Evolutionary conservation across 345 rosid genomes (phyloP), one percentile per base, ranked within the genome.

Genomic region (Dimocarpus longan): DNA sequence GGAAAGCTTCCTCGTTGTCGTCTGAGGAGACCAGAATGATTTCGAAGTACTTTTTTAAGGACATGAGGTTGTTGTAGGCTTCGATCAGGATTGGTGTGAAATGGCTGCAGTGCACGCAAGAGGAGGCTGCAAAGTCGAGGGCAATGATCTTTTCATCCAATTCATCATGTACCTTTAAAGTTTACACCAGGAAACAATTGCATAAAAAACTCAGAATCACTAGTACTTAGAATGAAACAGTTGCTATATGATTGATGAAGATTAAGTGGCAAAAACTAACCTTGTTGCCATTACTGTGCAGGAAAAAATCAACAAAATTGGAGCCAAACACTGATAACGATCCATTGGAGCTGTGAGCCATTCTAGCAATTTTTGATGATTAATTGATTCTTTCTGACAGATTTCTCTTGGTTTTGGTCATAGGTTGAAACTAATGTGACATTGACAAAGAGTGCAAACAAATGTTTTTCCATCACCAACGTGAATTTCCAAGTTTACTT

Each of bases 11-110:
- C 19, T 72, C 80, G 5, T n/a, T n/a, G n/a, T 54, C 18, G 56
- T 79, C 84, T 2, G 74, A 67, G 12, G 87, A 78, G 22, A 76
- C 57, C 63, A 82, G 19, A 32, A 85, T 76, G 24, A 85, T 46
- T 70, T 85, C 83, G 56, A 85, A 79, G 16, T 46, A 74, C 22
- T 70, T 81, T 32, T 65, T 66, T 0, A 40, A 57, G 28, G 65
- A 60, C 11, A 60, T n/a, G 28, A 60, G 64, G 12, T 60, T 7
- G 13, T 60, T 21, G 65, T 60, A 60, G 10, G 65, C 65, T 60
- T 60, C 65, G 2, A 21, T 60, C 28, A 60, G 65, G 65, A 60
- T 21, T 6, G 65, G 65, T 60, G 28, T 21, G 65, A 60, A n/a
- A 21, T 60, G 65, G 28, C 10, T 60, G 65, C 65, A 6, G 0